These are phyloP conservation scores for Boechera divaricarpa DNA, from an alignment of 345 rosid genomes.

Conservation along the genomic window DNA sequence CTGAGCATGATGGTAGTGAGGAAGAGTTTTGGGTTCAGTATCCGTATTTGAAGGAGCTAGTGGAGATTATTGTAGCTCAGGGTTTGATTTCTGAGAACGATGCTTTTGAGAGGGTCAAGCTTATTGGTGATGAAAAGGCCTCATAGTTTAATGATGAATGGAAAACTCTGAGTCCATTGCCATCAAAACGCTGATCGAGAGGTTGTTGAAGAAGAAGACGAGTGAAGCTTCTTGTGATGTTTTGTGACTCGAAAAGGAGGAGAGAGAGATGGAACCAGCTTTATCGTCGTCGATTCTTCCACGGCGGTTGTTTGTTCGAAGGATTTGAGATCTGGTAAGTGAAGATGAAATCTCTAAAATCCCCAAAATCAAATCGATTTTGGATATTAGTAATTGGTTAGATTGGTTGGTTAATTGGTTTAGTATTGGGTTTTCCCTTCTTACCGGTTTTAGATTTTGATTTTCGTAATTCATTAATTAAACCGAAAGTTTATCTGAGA, in stretches of 20 bases:
- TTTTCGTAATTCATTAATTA: too few relatives aligned
- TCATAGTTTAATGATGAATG: slow-evolving; percentile 23
- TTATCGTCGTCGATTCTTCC: background rate
- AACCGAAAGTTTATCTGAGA: too few relatives aligned
- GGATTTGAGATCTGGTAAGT: slow-evolving; percentile 36
- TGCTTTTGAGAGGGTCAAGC: slow-evolving; percentile 11
- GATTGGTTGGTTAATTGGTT: too few relatives aligned
- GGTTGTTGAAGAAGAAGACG: slow-evolving; percentile 15
- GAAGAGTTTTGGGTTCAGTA: slow-evolving; percentile 27
- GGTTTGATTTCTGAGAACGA: background rate
- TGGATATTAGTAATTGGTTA: too few relatives aligned
- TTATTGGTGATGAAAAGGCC: slow-evolving; percentile 31
- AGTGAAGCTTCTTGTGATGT: slow-evolving; percentile 9
- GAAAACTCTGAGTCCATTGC: background rate
- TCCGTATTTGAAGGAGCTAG: slow-evolving; percentile 8
- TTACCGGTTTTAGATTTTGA: too few relatives aligned
- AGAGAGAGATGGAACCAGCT: slow-evolving; percentile 9
- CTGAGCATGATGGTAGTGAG: slow-evolving; percentile 3
- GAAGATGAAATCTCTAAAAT: background rate
- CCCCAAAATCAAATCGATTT: too few relatives aligned
- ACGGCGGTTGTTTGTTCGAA: slow-evolving; percentile 24
- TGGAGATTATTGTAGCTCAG: background rate
- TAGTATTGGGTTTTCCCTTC: too few relatives aligned
- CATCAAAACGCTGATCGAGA: slow-evolving; percentile 15
- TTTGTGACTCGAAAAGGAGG: background rate